Evolutionary conservation across 148 eudicot genomes (phyloP).

Genomic region (Vaccinium vitisidaea): DNA sequence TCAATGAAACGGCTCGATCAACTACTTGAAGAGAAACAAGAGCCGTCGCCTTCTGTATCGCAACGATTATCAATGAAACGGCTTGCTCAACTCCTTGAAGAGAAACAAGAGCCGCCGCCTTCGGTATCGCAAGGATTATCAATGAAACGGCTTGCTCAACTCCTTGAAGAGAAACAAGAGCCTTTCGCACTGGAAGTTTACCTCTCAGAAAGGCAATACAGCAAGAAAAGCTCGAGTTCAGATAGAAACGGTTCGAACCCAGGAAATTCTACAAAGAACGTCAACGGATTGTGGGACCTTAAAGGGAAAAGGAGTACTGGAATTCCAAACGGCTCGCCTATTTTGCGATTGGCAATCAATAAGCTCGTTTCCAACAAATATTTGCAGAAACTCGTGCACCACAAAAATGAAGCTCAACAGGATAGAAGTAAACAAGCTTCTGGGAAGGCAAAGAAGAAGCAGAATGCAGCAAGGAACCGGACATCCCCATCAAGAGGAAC

Average conservation of each 20-base stretch:
- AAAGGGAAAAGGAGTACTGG: not conserved
- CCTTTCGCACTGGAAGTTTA: slow-evolving; percentile 8
- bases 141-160: slow-evolving; percentile 7
- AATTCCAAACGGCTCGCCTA: not conserved
- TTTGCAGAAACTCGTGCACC: not conserved
- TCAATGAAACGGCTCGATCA: slow-evolving; percentile 6
- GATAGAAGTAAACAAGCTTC: not conserved
- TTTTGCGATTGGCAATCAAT: not conserved
- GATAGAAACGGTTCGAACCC: not conserved
- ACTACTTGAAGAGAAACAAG: slow-evolving; percentile 12
- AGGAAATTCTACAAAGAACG: not conserved
- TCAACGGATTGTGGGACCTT: not conserved
- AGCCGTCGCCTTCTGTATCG: not conserved
- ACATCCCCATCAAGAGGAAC: not conserved
- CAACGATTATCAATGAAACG: not conserved
- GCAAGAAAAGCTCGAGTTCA: not conserved
- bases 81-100: slow-evolving; percentile 13
- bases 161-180: slow-evolving; percentile 11
- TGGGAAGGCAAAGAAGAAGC: not conserved
- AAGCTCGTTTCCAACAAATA: not conserved
- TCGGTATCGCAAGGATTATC: not conserved
- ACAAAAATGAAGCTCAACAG: not conserved
- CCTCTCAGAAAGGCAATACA: slow-evolving; percentile 13
- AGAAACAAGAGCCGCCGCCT: not conserved
- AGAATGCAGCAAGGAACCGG: not conserved